Base-by-base conservation (phyloP, 805 yeast genomes). In the Cephaloascus fragrans region DNA sequence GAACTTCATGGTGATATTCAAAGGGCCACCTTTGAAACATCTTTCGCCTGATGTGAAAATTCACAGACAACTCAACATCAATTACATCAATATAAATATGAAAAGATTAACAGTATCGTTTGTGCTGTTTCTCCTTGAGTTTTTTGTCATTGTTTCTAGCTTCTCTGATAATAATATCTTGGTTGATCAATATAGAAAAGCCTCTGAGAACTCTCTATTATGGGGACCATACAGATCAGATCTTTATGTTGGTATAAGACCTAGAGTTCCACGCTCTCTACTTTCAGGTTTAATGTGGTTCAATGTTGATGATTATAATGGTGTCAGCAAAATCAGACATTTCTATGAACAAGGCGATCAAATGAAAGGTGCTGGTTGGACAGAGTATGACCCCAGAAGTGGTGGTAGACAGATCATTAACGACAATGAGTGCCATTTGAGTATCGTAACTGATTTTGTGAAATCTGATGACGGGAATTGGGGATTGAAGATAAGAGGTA, bases 161-260 rank as follows among this genome's bases (percentile, higher is more conserved):
- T 31, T 31, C 8, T 9, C 33, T 9, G 33, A 31, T 6, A 8
- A n/a, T 16, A 31, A 12, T 12, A 6, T 23, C 10, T 23, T 23
- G 12, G 28, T 31, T 31, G 33, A 34, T 16, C 19, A 59, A 28
- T 67, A 59, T 41, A 42, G 62, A 10, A 42, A 52, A 19, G 59
- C 62, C 28, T 65, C 73, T 4, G 62, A 68, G 36, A 61, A 70
- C 33, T 72, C 86, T 2, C 61, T 84, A 19, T 56, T 77, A 26
- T 90, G 98, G 98, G 97, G 95, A 1, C 95, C 97, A 1, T 90
- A 88, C 58, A 64, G 97, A 45, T 80, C 96, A 6, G 83, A 86
- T 40, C 66, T 86, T 34, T 93, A 89, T 59, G 64, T 89, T 43
- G 97, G 97, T 2, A 62, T 93, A 36, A 69, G 89, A 35, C 96